Percentiles rank a stretch among this genome's conserved stretches.
phyloP scores from a whole-genome alignment of 2,329 filamentous ascomycete species.

The Sporothrix euskadiensis region DNA sequence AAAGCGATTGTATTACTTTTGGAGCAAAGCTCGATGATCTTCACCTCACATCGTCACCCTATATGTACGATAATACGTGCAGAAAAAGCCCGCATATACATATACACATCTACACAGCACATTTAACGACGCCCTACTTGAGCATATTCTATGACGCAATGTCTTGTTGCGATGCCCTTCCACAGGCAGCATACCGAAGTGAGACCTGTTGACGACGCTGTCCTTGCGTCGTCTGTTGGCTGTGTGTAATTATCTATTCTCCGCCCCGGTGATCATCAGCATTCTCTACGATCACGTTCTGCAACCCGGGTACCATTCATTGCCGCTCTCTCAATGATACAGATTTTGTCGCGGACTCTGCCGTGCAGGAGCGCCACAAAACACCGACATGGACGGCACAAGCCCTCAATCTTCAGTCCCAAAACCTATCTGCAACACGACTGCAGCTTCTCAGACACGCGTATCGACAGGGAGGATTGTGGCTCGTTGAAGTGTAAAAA shows the following conservation, averaged over 20 bases:
- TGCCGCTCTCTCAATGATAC: background rate
- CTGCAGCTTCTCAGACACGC: background rate
- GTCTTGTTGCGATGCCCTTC: no score
- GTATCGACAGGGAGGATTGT: background rate
- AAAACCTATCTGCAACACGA: background rate
- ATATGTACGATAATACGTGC: no score
- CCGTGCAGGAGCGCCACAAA: slow-evolving; percentile 9
- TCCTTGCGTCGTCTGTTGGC: background rate
- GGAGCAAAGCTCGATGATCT: no score
- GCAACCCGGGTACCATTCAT: background rate
- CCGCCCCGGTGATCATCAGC: no score
- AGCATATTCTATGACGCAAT: no score
- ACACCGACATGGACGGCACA: background rate
- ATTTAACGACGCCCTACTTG: no score
- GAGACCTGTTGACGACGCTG: background rate
- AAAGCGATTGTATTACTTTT: no score
- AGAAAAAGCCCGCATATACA: no score
- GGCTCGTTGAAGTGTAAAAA: no score
- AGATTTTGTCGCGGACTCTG: background rate
- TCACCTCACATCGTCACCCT: no score
- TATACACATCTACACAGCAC: no score
- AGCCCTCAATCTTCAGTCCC: background rate
- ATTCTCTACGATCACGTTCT: no score
- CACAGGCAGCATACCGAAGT: background rate
- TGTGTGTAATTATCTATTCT: background rate